These are phyloP conservation scores for Candida takata DNA, from an alignment of 805 yeast species.

Conservation along the genomic window DNA sequence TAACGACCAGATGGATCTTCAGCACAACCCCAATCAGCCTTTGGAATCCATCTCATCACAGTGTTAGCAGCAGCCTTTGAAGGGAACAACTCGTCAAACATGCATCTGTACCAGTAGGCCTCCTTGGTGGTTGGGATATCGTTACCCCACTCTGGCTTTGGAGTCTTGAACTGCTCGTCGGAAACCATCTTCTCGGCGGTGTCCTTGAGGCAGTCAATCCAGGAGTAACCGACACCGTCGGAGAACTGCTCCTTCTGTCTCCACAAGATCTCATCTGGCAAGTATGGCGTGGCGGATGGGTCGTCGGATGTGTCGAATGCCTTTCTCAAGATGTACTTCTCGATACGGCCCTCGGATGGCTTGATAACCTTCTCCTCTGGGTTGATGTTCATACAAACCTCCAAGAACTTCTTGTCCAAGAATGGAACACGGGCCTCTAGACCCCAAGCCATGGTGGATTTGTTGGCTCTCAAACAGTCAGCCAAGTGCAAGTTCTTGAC, in stretches of 20 bases:
- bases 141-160: constrained; percentile 93
- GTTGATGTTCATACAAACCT: constrained; percentile 88
- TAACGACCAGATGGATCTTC: constrained; percentile 98
- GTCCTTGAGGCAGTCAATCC: constrained; percentile 98
- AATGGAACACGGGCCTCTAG: constrained; percentile 99
- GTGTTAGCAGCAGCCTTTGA: constrained; percentile 89
- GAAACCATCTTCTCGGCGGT: constrained; percentile 80
- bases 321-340: constrained; percentile 93
- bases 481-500: constrained; percentile 96
- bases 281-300: constrained; percentile 70
- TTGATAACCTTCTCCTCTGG: constrained; percentile 87
- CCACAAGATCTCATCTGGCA: constrained; percentile 96
- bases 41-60: constrained; percentile 99
- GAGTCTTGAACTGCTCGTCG: constrained; percentile 86
- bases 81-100: constrained; percentile 91
- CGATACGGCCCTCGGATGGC: constrained; percentile 68
- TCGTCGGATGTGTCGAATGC: constrained; percentile 93
- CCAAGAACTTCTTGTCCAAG: constrained; percentile 89
- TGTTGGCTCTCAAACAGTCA: constrained; percentile 98
- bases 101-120: constrained; percentile 97
- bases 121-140: constrained; percentile 97
- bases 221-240: constrained; percentile 98
- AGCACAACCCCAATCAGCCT: constrained; percentile 99
- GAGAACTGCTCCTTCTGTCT: constrained; percentile 99
- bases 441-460: constrained; percentile 99